phyloP scores from a whole-genome alignment of 2,329 filamentous ascomycete genomes.

The Chaetothyriales sp. region DNA sequence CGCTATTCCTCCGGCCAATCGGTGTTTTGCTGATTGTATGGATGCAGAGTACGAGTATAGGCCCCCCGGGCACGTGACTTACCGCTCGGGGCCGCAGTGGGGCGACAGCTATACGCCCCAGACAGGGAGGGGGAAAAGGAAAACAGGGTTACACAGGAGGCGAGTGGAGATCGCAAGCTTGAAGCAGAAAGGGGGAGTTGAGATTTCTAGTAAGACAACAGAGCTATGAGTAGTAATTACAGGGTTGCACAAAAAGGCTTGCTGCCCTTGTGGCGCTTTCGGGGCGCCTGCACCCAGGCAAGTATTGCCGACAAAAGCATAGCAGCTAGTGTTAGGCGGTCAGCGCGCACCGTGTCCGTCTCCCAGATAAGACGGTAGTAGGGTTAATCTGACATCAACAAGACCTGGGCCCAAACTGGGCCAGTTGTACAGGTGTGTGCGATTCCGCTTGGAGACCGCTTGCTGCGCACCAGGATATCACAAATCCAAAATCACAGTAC shows the following conservation, averaged over 20 bases:
- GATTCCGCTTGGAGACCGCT: background rate
- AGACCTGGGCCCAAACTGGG: background rate
- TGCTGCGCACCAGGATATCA: slow-evolving; percentile 15
- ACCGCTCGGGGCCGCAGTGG: background rate
- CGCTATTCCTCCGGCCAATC: background rate
- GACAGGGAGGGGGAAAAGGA: too few relatives aligned
- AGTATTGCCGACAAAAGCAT: background rate
- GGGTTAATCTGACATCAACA: background rate
- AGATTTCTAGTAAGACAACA: slow-evolving; percentile 1
- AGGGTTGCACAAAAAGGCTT: background rate
- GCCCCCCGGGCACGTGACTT: background rate
- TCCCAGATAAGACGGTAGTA: background rate
- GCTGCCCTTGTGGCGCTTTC: background rate
- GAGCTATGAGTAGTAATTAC: slow-evolving; percentile 1
- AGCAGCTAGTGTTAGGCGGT: background rate
- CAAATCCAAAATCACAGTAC: slow-evolving; percentile 14
- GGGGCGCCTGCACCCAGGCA: too few relatives aligned
- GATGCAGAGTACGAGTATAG: background rate
- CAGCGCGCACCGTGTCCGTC: background rate
- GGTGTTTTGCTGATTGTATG: background rate
- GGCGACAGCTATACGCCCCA: background rate
- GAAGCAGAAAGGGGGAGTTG: background rate
- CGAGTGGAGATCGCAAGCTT: background rate
- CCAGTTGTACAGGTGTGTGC: background rate
- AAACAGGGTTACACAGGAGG: background rate